Percentiles rank a stretch among this genome's conserved stretches.
phyloP scores from a whole-genome alignment of 345 rosid genomes.

The Triadica sebifera region DNA sequence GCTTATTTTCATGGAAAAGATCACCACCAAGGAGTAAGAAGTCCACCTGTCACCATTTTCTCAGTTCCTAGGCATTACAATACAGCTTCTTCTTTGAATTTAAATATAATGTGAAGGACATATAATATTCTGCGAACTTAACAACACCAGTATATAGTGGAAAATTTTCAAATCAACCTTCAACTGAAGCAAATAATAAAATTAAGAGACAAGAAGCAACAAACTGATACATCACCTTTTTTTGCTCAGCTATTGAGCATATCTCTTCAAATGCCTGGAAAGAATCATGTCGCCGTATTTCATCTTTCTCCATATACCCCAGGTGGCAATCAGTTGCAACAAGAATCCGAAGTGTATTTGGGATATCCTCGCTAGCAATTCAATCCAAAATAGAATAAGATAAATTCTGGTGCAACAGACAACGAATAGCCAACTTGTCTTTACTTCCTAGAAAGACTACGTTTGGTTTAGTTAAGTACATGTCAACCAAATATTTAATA shows the following conservation, averaged over 20 bases:
- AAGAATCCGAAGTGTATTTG: constrained; percentile 67
- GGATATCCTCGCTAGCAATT: constrained; percentile 53
- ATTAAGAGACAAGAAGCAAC: no score
- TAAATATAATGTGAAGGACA: neutral
- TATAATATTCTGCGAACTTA: neutral
- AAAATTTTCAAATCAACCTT: neutral
- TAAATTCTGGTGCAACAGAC: neutral
- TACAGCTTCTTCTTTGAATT: neutral
- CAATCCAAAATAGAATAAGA: neutral
- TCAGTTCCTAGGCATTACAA: neutral
- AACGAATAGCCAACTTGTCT: neutral
- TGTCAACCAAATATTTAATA: neutral
- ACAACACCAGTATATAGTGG: neutral
- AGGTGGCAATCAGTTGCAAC: constrained; percentile 95
- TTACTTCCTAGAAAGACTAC: neutral
- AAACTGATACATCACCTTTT: constrained; percentile 43
- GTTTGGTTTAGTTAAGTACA: neutral
- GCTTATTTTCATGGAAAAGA: constrained; percentile 98
- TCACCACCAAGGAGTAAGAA: constrained; percentile 93
- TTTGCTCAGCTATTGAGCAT: constrained; percentile 87
- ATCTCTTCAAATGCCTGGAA: constrained; percentile 94
- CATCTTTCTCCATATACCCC: constrained; percentile 99
- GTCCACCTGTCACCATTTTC: constrained; percentile 62
- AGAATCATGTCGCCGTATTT: constrained; percentile 87
- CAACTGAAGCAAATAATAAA: no score